Evolutionary conservation across 176 grass and related monocot species (phyloP), one percentile per base, ranked within the genome.

Genomic region (Aegilops speltoides): DNA sequence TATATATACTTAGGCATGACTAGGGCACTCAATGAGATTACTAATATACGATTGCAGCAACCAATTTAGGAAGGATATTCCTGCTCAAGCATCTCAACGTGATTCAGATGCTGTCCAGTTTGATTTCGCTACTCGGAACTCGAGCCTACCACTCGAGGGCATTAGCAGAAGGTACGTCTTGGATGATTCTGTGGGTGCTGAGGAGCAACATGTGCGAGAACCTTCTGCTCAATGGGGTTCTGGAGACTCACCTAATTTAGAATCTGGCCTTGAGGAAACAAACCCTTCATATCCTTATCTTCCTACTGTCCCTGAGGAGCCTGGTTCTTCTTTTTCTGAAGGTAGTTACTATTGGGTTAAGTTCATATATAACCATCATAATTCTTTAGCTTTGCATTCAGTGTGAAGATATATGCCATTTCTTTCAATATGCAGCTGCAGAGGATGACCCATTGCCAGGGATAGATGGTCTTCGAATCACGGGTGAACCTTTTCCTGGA

Each of bases 301-400:
- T 89, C 96, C 96, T 57, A 93, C 96, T 36, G 93, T 98, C 43
- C 81, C 82, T 11, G 96, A 98, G 88, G 96, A 98, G 45, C 93
- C 91, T 77, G 82, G 86, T 76, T 98, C 96, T 84, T 95, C 96
- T 82, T 91, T 98, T 84, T 98, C 96, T 67, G 96, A 98, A 89
- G 96, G 93, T 95, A 79, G 24, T 84, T 87, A 74, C 68, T 86
- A 24, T 83, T 67, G 22, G 67, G 60, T 12, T 23, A 62, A 68
- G 32, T 83, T 83, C 72, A 12, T 43, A 25, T 17, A 48, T 26
- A 46, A 16, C 8, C 33, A 52, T 83, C 33, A 52, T 86, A 68
- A 81, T 74, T 81, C 16, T 80, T 85, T 75, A 40, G 48, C 28
- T 24, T 15, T 68, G 5, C 34, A 60, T 83, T 32, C 43, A 54